Percentiles rank a stretch among this genome's conserved stretches.
Evolutionary conservation across 2,329 filamentous ascomycete genomes (phyloP).

Genomic region (Penicillium glabrum): DNA sequence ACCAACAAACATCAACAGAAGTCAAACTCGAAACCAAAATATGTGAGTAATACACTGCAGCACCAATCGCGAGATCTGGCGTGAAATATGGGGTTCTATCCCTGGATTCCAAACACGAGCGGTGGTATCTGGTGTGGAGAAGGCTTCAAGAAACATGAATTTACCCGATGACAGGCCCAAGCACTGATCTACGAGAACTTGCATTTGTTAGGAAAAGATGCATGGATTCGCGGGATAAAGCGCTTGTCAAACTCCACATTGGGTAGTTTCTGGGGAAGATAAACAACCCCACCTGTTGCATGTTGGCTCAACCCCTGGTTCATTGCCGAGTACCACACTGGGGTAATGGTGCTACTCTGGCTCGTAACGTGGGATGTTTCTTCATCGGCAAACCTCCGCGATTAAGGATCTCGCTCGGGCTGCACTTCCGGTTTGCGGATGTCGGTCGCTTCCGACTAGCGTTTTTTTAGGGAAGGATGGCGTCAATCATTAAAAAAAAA

Average conservation of each 20-base stretch:
- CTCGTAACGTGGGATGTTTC: constrained; percentile 8
- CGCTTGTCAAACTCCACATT: constrained; percentile 8
- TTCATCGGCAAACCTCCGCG: constrained; percentile 3
- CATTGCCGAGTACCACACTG: background rate
- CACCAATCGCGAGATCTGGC: background rate
- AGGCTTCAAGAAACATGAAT: background rate
- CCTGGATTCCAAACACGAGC: constrained; percentile 7
- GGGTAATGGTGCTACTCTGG: constrained; percentile 9
- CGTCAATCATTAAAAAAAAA: background rate
- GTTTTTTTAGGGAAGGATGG: background rate
- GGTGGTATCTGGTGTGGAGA: constrained; percentile 10
- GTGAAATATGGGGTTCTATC: constrained; percentile 5
- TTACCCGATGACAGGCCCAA: background rate
- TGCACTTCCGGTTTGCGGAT: background rate
- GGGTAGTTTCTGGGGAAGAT: constrained; percentile 4
- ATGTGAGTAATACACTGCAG: background rate
- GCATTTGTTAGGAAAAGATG: background rate
- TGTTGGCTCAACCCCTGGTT: constrained; percentile 5
- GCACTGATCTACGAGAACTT: background rate
- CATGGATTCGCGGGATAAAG: background rate
- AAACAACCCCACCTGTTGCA: constrained; percentile 8
- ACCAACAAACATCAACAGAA: background rate
- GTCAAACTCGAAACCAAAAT: background rate
- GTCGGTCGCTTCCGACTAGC: background rate
- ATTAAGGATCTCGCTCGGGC: background rate